Evolutionary conservation across 768 basidiomycete genomes (phyloP).

Genomic region (Boletus sp.): DNA sequence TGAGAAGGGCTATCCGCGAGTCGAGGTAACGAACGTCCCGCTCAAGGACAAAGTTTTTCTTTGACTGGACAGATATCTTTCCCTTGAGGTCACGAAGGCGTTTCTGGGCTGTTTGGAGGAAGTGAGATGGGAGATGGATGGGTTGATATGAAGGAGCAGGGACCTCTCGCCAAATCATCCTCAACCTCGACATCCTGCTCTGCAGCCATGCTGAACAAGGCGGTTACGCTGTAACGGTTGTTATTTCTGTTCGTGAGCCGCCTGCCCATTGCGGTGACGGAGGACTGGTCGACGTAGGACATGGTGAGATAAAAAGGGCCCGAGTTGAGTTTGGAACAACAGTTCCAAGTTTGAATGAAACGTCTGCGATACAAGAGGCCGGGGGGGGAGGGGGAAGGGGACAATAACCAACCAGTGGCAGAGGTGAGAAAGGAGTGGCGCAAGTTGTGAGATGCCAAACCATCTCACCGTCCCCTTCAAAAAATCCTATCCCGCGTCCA

Average conservation of each 20-base stretch:
- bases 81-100: conserved; percentile 93
- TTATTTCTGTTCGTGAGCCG: conserved; percentile 89
- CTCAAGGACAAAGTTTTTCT: conserved; percentile 99
- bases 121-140: neutral
- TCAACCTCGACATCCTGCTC: conserved; percentile 98
- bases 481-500: conserved; percentile 52
- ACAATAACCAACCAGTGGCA: conserved; percentile 9
- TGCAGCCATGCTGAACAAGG: conserved; percentile 95
- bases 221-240: conserved; percentile 94
- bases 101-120: conserved; percentile 75
- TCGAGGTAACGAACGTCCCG: conserved; percentile 98
- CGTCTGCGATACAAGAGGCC: neutral
- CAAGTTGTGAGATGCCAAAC: conserved; percentile 60
- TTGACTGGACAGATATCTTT: conserved; percentile 96
- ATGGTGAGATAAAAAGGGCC: conserved; percentile 29
- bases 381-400: neutral
- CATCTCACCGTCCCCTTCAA: conserved; percentile 75
- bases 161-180: conserved; percentile 92
- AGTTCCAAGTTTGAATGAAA: neutral
- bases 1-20: conserved; percentile 93
- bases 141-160: conserved; percentile 22
- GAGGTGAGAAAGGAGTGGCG: conserved; percentile 9
- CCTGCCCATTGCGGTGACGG: conserved; percentile 63
- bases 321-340: conserved; percentile 8
- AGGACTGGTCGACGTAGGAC: conserved; percentile 61